Base-by-base conservation (phyloP, 2,329 filamentous ascomycete species). In the Hirsutella thompsonii region DNA sequence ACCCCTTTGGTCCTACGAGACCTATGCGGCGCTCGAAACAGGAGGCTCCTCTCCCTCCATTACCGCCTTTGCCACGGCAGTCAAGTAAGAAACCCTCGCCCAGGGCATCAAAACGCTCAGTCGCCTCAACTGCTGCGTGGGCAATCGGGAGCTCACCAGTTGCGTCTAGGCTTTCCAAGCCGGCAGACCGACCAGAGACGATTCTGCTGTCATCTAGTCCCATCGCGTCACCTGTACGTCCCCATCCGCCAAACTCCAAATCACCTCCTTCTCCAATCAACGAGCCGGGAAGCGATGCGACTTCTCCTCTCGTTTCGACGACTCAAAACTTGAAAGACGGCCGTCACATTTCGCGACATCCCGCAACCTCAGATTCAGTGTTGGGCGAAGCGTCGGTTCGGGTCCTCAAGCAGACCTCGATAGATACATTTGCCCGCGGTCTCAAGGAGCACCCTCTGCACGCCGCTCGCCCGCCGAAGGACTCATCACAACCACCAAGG, bases 121-220 rank as follows among this genome's bases (percentile, higher is more conserved):
- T 46, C 41, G 46, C 47, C 42, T 38, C 47, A 36, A 45, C 45
- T 44, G 46, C 58, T 46, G 53, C 58, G 40, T 63, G 65, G 61
- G 59, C 58, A 42, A 57, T 61, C 49, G 55, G 55, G 48, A 56
- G 62, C 66, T 69, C 63, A 68, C 67, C 61, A 52, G 46, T 48
- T 42, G 51, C 53, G 47, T 61, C 62, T 59, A 69, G 64, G 51
- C 58, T 50, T 44, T 49, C 44, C 49, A 50, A 37, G 43, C 32
- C 41, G 26, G 40, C 41, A 39, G 42, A 40, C 44, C 43, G 42
- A 42, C 48, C 51, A 51, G 58, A 68, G 50, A 48, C 65, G 45
- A 67, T 70, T 55, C 38, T 62, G 47, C 61, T 70, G 53, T 55
- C 61, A 48, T 69, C 66, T 54, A 69, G 66, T 46, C 66, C 67